Conservation (phyloP, 495 filamentous ascomycete species). For the Glonium stellatum region DNA sequence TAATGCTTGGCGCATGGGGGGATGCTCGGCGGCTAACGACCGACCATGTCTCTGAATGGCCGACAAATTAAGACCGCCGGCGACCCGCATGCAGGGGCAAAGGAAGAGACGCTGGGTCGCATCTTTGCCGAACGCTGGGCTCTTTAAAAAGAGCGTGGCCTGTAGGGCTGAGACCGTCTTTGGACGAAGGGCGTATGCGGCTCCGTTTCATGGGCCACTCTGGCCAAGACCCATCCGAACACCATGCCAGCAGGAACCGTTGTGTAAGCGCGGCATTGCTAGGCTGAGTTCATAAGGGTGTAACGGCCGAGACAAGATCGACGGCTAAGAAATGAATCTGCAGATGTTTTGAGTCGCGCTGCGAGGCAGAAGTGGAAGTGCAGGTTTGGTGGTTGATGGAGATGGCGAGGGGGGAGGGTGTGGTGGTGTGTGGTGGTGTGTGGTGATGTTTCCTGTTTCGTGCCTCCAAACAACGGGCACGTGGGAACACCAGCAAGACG, state of each 20-base stretch:
- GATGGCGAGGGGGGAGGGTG: background rate
- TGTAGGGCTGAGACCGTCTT: constrained; percentile 2
- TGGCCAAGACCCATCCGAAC: background rate
- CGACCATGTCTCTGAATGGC: constrained; percentile 10
- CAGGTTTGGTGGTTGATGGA: background rate
- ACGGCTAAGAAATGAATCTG: background rate
- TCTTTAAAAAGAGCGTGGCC: background rate
- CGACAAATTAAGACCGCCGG: constrained; percentile 19
- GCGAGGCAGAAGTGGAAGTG: background rate
- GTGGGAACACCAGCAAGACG: background rate
- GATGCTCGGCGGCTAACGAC: constrained; percentile 19
- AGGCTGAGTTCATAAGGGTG: background rate
- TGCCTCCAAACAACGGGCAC: background rate
- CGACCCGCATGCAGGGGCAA: background rate
- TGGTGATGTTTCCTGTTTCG: background rate
- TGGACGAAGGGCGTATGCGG: background rate
- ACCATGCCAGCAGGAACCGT: background rate
- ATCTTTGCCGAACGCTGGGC: background rate
- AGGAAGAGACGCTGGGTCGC: constrained; percentile 10
- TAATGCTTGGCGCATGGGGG: constrained; percentile 10
- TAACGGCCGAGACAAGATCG: background rate
- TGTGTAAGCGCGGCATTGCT: background rate
- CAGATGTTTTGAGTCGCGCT: background rate
- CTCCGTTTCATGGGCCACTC: background rate
- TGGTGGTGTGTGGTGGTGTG: no score